Percentiles rank a stretch among this genome's conserved stretches.
These are phyloP conservation scores for Backusella macrospora DNA, from an alignment of 192 early-diverging fungal species.

Conservation along the genomic window DNA sequence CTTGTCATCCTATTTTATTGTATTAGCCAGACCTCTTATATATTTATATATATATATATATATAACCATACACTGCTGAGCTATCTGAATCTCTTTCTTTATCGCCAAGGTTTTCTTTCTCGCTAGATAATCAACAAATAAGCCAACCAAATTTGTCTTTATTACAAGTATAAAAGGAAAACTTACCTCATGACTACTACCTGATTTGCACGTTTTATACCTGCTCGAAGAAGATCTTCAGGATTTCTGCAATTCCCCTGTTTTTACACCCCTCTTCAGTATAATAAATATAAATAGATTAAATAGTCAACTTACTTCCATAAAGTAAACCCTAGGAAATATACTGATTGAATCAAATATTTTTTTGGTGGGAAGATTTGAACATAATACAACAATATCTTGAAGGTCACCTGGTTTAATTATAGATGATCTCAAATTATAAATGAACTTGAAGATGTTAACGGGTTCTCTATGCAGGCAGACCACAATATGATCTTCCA, in stretches of 20 bases:
- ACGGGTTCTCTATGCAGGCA: constrained; percentile 42
- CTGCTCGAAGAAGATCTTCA: constrained; percentile 48
- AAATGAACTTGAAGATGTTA: constrained; percentile 33
- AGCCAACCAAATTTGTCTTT: neutral
- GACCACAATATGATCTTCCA: constrained; percentile 42
- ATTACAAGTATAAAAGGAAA: neutral
- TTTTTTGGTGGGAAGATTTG: constrained; percentile 33
- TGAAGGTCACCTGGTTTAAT: constrained; percentile 43
- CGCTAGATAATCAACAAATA: neutral
- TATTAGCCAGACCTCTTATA: neutral
- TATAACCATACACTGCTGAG: constrained; percentile 38
- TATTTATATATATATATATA: too few relatives aligned
- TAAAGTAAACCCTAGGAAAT: constrained; percentile 47
- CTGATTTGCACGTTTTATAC: constrained; percentile 42
- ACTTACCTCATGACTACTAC: constrained; percentile 45
- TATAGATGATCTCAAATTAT: constrained; percentile 35
- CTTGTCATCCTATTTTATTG: constrained; percentile 51
- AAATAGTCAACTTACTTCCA: constrained; percentile 31
- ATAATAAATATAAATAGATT: neutral
- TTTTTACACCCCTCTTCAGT: neutral
- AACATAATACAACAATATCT: constrained; percentile 47
- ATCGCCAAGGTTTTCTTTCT: constrained; percentile 36
- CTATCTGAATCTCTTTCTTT: constrained; percentile 45
- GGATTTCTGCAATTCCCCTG: constrained; percentile 51
- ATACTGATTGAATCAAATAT: constrained; percentile 44